Evolutionary conservation across 225 moss, liverwort and hornwort species (phyloP).

Genomic region (Takakia lepidozioides): DNA sequence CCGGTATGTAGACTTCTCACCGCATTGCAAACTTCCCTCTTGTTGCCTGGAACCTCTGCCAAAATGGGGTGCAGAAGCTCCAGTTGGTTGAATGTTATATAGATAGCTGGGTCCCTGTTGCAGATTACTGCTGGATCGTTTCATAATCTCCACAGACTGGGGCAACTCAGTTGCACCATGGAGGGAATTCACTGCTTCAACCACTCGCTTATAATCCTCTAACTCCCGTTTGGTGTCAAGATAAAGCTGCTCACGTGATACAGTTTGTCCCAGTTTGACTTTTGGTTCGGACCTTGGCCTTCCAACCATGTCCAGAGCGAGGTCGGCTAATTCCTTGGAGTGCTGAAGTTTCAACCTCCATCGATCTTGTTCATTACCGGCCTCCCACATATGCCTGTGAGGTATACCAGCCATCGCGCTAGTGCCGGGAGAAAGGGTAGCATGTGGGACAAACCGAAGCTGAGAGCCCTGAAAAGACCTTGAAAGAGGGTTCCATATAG

Average conservation of each 20-base stretch:
- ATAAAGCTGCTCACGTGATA: slow-evolving; percentile 19
- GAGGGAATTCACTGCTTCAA: slow-evolving; percentile 24
- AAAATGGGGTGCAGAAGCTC: slow-evolving; percentile 15
- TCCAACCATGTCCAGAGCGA: slow-evolving; percentile 43
- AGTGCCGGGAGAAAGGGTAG: too few relatives aligned
- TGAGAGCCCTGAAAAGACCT: too few relatives aligned
- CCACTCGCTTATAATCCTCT: slow-evolving; percentile 37
- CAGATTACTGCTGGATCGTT: slow-evolving; percentile 38
- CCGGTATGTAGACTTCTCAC: slow-evolving; percentile 2
- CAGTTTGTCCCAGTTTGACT: slow-evolving; percentile 10
- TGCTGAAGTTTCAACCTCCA: slow-evolving; percentile 32
- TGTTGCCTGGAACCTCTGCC: slow-evolving; percentile 14
- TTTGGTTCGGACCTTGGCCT: slow-evolving; percentile 25
- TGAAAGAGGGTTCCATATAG: too few relatives aligned
- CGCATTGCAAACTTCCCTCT: slow-evolving; percentile 5
- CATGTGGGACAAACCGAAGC: too few relatives aligned
- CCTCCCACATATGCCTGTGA: slow-evolving; percentile 20
- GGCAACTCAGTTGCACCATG: slow-evolving; percentile 18
- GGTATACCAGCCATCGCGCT: too few relatives aligned
- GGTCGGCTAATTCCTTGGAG: slow-evolving; percentile 29
- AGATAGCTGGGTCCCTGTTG: slow-evolving; percentile 53
- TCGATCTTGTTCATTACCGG: slow-evolving; percentile 8
- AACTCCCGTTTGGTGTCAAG: slow-evolving; percentile 22
- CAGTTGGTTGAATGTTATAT: slow-evolving; percentile 22
- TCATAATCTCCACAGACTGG: slow-evolving; percentile 25